phyloP scores from a whole-genome alignment of 2,329 filamentous ascomycete species.

The Beauveria rudraprayagi region DNA sequence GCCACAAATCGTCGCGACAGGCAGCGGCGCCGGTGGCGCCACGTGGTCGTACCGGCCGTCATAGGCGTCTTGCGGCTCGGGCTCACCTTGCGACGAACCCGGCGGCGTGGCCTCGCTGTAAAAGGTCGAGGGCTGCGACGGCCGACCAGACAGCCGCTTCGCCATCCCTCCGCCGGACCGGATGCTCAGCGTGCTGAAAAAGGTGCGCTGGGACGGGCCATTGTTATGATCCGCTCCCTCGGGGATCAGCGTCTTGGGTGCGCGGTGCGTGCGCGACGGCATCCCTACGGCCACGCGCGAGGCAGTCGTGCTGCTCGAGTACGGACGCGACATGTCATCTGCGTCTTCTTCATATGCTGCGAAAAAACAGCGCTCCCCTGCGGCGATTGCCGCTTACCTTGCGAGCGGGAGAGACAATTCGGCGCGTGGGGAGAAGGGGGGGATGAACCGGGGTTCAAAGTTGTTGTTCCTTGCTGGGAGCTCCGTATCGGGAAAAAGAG shows the following conservation, averaged over 20 bases:
- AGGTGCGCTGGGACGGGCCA: not conserved
- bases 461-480: no score
- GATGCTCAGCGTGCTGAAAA: not conserved
- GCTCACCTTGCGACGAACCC: slow-evolving; percentile 14
- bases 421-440: not conserved
- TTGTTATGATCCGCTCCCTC: not conserved
- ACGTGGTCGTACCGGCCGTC: slow-evolving; percentile 20
- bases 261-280: not conserved
- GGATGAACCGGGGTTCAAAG: no score
- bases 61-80: slow-evolving; percentile 13
- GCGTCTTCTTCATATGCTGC: not conserved
- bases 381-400: no score
- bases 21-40: slow-evolving; percentile 17
- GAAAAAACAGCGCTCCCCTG: no score
- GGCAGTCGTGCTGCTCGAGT: slow-evolving; percentile 6
- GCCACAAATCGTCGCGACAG: slow-evolving; percentile 17
- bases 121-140: slow-evolving; percentile 25
- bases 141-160: slow-evolving; percentile 8
- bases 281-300: slow-evolving; percentile 1
- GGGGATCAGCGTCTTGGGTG: not conserved
- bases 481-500: no score
- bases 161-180: slow-evolving; percentile 1
- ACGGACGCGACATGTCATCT: not conserved
- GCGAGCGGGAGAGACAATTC: not conserved
- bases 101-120: slow-evolving; percentile 33